phyloP scores from a whole-genome alignment of 805 yeast genomes.

The Ogataea henricii region DNA sequence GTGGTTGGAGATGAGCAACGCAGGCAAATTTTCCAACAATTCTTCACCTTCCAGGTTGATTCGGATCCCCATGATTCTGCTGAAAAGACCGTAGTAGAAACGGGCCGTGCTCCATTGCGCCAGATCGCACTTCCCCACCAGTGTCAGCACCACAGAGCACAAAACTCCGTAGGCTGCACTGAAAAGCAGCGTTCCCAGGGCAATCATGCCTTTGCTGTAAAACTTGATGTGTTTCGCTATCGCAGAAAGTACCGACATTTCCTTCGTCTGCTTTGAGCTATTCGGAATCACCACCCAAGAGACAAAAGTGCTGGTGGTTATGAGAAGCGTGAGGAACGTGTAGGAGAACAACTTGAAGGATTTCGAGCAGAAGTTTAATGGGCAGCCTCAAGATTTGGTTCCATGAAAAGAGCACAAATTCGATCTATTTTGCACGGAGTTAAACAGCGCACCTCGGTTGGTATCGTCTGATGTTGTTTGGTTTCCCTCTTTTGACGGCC shows the following conservation, averaged over 20 bases:
- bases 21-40: slow-evolving; percentile 62
- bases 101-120: slow-evolving; percentile 92
- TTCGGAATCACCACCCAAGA: slow-evolving; percentile 22
- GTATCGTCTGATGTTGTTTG: not conserved
- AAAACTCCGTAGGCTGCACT: slow-evolving; percentile 77
- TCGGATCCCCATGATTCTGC: slow-evolving; percentile 65
- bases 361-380: not conserved
- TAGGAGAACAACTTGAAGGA: slow-evolving; percentile 14
- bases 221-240: slow-evolving; percentile 46
- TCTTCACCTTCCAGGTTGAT: slow-evolving; percentile 71
- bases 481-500: not conserved
- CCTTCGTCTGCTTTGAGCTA: slow-evolving; percentile 7
- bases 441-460: no score
- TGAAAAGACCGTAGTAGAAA: slow-evolving; percentile 66
- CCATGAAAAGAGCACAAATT: not conserved
- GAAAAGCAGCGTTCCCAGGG: slow-evolving; percentile 52
- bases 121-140: slow-evolving; percentile 73
- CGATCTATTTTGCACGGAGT: no score
- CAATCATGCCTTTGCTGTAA: slow-evolving; percentile 55
- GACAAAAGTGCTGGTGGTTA: slow-evolving; percentile 13
- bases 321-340: slow-evolving; percentile 8
- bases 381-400: not conserved
- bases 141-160: slow-evolving; percentile 65
- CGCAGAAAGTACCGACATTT: slow-evolving; percentile 18
- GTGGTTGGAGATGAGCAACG: slow-evolving; percentile 82